phyloP scores from a whole-genome alignment of 305 asterid species.

The Solanum chacoense region DNA sequence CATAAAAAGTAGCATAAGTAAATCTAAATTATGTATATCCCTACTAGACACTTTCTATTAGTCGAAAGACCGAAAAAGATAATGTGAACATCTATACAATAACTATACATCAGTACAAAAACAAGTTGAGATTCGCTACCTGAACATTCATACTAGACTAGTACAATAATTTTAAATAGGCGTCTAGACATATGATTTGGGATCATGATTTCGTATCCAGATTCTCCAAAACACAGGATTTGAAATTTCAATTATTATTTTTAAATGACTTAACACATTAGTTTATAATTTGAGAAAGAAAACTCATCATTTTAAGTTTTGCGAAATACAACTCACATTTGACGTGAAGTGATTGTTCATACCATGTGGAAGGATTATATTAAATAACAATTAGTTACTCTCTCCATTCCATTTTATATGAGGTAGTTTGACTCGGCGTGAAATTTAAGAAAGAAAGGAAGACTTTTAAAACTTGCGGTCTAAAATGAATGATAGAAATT shows the following conservation, averaged over 20 bases:
- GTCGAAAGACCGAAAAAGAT: constrained; percentile 21
- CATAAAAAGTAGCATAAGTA: not conserved
- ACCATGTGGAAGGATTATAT: not conserved
- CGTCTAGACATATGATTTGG: no score
- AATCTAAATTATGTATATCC: not conserved
- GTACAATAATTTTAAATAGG: not conserved
- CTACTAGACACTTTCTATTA: not conserved
- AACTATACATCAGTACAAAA: not conserved
- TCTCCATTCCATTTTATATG: no score
- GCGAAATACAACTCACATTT: no score
- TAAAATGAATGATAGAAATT: no score
- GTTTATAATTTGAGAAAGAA: no score
- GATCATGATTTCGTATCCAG: not conserved
- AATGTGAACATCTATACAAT: not conserved
- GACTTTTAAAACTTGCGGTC: no score
- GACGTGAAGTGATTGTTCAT: no score
- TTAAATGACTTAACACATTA: not conserved
- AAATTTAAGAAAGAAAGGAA: no score
- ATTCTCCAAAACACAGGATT: not conserved
- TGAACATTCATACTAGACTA: not conserved
- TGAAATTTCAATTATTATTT: not conserved
- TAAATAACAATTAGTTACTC: no score
- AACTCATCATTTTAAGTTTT: no score
- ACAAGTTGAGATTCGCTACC: not conserved
- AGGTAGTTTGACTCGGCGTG: no score